Evolutionary conservation across 176 grass and related monocot species (phyloP).

Genomic region (Elymus sibiricus): DNA sequence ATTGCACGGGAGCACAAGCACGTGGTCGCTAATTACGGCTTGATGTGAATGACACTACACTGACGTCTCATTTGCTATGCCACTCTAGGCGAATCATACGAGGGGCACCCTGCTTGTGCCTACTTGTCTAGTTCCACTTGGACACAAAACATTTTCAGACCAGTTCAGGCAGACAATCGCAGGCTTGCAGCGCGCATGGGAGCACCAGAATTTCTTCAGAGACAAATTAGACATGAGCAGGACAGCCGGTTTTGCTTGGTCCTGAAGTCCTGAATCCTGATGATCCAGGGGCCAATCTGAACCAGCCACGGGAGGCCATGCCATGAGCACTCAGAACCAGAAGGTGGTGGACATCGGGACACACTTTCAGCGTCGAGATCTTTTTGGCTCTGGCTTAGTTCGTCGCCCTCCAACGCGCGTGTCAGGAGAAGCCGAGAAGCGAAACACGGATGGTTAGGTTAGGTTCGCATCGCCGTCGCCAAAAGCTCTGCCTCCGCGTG

Average conservation of each 20-base stretch:
- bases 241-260: not conserved
- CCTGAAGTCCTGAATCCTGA: not conserved
- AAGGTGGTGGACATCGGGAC: not conserved
- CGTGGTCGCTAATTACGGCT: not conserved
- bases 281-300: not conserved
- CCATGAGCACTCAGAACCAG: not conserved
- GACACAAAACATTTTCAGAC: not conserved
- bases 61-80: not conserved
- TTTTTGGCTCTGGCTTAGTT: not conserved
- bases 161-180: not conserved
- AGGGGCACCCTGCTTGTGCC: not conserved
- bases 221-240: not conserved
- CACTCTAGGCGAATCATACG: not conserved
- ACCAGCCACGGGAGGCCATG: not conserved
- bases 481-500: slow-evolving; percentile 2
- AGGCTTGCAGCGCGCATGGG: too few species aligned
- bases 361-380: not conserved
- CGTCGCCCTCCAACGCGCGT: not conserved
- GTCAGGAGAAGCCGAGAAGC: not conserved
- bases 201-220: not conserved
- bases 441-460: slow-evolving; percentile 16
- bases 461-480: slow-evolving; percentile 32
- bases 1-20: not conserved
- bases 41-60: not conserved
- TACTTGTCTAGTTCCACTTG: not conserved